Evolutionary conservation across 2,329 filamentous ascomycete species (phyloP).

Genomic region (Triangularia setosa): DNA sequence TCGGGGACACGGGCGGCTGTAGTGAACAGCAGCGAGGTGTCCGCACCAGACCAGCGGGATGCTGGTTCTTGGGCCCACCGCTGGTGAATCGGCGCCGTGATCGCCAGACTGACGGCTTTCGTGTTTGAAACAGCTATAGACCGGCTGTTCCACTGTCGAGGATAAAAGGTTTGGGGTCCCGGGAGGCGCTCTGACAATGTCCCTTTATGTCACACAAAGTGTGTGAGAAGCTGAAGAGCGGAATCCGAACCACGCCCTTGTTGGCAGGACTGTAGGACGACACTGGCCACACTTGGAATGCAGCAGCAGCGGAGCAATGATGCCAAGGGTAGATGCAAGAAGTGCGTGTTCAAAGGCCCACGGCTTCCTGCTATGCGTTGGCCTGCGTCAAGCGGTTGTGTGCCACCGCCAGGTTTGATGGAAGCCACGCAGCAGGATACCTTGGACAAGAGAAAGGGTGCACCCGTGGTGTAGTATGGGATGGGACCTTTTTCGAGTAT

Average conservation of each 20-base stretch:
- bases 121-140: constrained; percentile 10
- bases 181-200: constrained; percentile 5
- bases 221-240: background rate
- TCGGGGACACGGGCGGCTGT: constrained; percentile 14
- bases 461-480: background rate
- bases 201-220: constrained; percentile 8
- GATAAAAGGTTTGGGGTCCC: background rate
- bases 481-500: constrained; percentile 18
- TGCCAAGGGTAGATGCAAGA: constrained; percentile 10
- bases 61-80: constrained; percentile 21
- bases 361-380: constrained; percentile 10
- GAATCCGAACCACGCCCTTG: constrained; percentile 12
- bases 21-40: constrained; percentile 17
- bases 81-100: constrained; percentile 19
- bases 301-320: background rate
- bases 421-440: constrained; percentile 17
- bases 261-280: background rate
- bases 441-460: constrained; percentile 10
- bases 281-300: background rate
- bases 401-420: constrained; percentile 11
- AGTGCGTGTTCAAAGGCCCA: constrained; percentile 14
- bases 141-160: constrained; percentile 5
- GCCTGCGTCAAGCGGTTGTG: constrained; percentile 13
- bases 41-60: constrained; percentile 21
- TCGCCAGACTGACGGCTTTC: constrained; percentile 24